Evolutionary conservation across 768 basidiomycete genomes (phyloP).

Genomic region (Pleurotus ostreatus): DNA sequence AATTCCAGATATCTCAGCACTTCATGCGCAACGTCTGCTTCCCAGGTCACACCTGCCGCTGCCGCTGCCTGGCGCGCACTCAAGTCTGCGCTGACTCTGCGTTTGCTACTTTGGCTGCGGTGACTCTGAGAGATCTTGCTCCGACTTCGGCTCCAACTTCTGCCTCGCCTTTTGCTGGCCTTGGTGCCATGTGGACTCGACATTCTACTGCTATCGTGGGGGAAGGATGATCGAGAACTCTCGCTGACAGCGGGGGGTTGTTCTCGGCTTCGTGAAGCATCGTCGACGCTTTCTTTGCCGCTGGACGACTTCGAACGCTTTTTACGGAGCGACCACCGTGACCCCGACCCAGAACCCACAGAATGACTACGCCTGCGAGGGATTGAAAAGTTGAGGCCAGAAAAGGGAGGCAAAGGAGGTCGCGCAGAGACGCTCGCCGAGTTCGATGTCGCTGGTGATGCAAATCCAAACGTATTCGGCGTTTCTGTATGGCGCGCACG

Average conservation of each 20-base stretch:
- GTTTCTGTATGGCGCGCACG: background rate
- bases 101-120: constrained; percentile 25
- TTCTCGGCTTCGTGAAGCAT: background rate
- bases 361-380: background rate
- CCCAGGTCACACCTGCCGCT: constrained; percentile 19
- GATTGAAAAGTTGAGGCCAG: background rate
- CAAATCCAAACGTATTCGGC: constrained; percentile 2
- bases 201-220: background rate
- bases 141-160: background rate
- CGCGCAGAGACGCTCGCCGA: background rate
- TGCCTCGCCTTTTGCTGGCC: background rate
- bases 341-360: background rate
- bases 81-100: constrained; percentile 58
- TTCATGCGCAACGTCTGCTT: constrained; percentile 53
- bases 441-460: background rate
- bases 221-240: background rate
- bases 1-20: constrained; percentile 32
- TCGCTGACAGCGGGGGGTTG: background rate
- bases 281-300: background rate
- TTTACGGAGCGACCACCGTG: constrained; percentile 2
- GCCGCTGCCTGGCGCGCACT: constrained; percentile 37
- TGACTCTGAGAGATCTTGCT: background rate
- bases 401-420: background rate
- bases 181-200: background rate
- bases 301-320: constrained; percentile 1